phyloP scores from a whole-genome alignment of 805 yeast genomes.

The Candida ovalis region DNA sequence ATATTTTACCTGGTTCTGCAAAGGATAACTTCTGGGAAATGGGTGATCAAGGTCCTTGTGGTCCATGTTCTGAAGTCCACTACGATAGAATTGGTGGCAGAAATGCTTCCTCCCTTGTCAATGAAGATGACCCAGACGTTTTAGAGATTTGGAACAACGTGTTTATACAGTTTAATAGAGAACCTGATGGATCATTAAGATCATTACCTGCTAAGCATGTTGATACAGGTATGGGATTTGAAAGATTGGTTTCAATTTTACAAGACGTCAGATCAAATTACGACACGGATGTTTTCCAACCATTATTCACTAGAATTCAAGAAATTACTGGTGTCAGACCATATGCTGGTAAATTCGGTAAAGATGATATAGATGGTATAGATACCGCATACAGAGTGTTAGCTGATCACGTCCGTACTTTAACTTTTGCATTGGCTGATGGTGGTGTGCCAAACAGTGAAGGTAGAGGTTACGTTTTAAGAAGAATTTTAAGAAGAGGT shows the following conservation, averaged over 20 bases:
- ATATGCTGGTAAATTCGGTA: constrained; percentile 89
- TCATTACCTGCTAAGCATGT: constrained; percentile 91
- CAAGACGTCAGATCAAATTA: constrained; percentile 91
- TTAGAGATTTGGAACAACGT: constrained; percentile 98
- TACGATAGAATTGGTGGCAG: constrained; percentile 98
- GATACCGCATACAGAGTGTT: constrained; percentile 98
- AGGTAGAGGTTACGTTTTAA: constrained; percentile 96
- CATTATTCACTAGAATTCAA: constrained; percentile 80
- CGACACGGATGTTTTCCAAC: constrained; percentile 95
- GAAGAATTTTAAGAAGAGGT: constrained; percentile 97
- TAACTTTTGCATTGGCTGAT: constrained; percentile 93
- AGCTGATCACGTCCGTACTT: constrained; percentile 97
- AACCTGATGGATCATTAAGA: constrained; percentile 73
- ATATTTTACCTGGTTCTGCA: constrained; percentile 86
- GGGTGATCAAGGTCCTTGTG: constrained; percentile 99
- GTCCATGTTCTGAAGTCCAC: constrained; percentile 97
- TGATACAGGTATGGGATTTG: constrained; percentile 99
- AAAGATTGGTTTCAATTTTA: constrained; percentile 89
- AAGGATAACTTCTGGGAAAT: constrained; percentile 99
- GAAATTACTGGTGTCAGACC: constrained; percentile 92
- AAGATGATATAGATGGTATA: constrained; percentile 87
- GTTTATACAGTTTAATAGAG: constrained; percentile 95
- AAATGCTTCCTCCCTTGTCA: constrained; percentile 86
- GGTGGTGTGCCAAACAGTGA: constrained; percentile 99
- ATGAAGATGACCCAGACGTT: constrained; percentile 97